phyloP scores from a whole-genome alignment of 129 eudicot genomes.

The Artemisia annua region DNA sequence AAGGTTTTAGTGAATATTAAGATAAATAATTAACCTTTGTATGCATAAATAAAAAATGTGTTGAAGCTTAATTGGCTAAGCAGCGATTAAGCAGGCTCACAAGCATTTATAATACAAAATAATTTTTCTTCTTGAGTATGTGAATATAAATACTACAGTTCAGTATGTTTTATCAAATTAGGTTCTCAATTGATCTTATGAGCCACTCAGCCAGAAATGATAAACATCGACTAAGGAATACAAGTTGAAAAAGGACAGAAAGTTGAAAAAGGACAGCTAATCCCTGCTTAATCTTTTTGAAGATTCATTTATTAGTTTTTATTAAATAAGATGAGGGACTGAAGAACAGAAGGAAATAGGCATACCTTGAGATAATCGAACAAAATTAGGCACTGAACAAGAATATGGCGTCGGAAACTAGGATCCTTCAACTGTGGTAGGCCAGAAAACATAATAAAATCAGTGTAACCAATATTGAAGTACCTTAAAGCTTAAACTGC shows the following conservation, averaged over 20 bases:
- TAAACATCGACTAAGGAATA: too few relatives aligned
- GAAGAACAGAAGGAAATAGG: background rate
- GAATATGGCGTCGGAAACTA: conserved; percentile 92
- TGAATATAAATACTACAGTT: too few relatives aligned
- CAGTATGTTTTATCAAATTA: too few relatives aligned
- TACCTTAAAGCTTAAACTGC: conserved; percentile 9
- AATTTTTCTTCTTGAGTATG: too few relatives aligned
- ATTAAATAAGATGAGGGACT: background rate
- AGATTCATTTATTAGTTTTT: too few relatives aligned
- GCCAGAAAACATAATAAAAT: conserved; percentile 15
- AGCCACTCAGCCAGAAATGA: too few relatives aligned
- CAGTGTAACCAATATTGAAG: conserved; percentile 15
- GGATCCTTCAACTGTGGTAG: conserved; percentile 81
- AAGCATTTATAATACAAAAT: too few relatives aligned
- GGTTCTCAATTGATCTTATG: too few relatives aligned
- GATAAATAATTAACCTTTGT: background rate
- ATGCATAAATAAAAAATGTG: background rate
- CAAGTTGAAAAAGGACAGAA: too few relatives aligned
- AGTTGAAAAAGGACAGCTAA: too few relatives aligned
- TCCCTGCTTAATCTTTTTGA: background rate
- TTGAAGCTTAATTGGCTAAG: too few relatives aligned
- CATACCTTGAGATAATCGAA: conserved; percentile 89
- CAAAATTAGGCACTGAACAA: conserved; percentile 90
- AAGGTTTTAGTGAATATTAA: background rate
- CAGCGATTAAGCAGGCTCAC: too few relatives aligned